Evolutionary conservation across 805 yeast genomes (phyloP).

Genomic region (Blastobotrys americana): DNA sequence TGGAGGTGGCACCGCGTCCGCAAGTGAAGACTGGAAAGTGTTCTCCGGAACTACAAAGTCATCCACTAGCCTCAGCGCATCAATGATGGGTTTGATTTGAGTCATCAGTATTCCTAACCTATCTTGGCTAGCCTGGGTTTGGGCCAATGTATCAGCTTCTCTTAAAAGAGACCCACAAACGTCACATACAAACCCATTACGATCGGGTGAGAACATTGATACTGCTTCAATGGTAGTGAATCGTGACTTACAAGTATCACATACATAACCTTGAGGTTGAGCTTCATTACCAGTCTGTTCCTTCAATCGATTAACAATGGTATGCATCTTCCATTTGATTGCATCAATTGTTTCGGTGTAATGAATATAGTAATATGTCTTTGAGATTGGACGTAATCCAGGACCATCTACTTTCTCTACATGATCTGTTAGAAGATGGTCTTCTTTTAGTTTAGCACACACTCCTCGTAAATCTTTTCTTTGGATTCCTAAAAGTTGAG

Average conservation of each 20-base stretch:
- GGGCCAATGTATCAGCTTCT: constrained; percentile 84
- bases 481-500: constrained; percentile 71
- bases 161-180: constrained; percentile 68
- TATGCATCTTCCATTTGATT: constrained; percentile 92
- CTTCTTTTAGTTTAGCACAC: constrained; percentile 77
- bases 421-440: constrained; percentile 65
- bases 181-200: constrained; percentile 74
- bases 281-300: constrained; percentile 77
- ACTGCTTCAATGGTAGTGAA: constrained; percentile 85
- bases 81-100: constrained; percentile 82
- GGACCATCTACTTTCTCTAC: constrained; percentile 45
- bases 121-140: constrained; percentile 73
- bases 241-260: constrained; percentile 77
- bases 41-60: constrained; percentile 77
- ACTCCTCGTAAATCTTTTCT: constrained; percentile 79
- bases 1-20: constrained; percentile 72
- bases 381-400: constrained; percentile 57
- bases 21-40: constrained; percentile 77
- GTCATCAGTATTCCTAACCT: constrained; percentile 77
- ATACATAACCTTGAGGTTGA: constrained; percentile 89
- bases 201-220: constrained; percentile 69
- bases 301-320: constrained; percentile 68
- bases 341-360: constrained; percentile 92
- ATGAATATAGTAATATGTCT: constrained; percentile 82
- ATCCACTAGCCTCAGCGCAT: constrained; percentile 73